A percentile compares a stretch with the other conserved stretches of the same genome.
phyloP scores from a whole-genome alignment of 345 rosid genomes.

The Rubroshorea leprosula region DNA sequence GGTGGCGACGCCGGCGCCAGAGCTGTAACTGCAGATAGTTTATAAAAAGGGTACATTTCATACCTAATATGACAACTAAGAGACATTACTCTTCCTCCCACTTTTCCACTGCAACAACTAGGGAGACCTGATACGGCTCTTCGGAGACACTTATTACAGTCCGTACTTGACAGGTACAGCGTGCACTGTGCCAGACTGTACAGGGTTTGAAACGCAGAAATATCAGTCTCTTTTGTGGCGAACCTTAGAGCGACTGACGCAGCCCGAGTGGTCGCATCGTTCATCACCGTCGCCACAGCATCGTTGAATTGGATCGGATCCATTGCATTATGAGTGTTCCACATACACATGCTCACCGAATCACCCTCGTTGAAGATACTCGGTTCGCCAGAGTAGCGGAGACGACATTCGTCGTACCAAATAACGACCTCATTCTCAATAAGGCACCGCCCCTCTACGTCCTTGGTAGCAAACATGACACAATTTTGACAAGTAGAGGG shows the following conservation, averaged over 20 bases:
- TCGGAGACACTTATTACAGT: constrained; percentile 18
- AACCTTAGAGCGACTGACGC: constrained; percentile 8
- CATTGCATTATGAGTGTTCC: constrained; percentile 16
- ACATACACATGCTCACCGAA: neutral
- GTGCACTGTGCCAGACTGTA: constrained; percentile 32
- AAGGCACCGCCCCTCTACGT: constrained; percentile 22
- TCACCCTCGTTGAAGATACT: constrained; percentile 15
- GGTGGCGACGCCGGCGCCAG: constrained; percentile 7
- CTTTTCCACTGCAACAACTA: neutral
- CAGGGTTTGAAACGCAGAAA: neutral
- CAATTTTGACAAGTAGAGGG: constrained; percentile 27
- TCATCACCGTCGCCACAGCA: constrained; percentile 1
- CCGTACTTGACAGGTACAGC: constrained; percentile 18
- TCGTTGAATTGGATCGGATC: constrained; percentile 1
- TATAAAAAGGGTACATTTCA: constrained; percentile 22
- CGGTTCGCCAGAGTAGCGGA: constrained; percentile 29
- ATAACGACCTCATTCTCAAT: constrained; percentile 22
- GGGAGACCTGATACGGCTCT: neutral
- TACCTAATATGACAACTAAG: constrained; percentile 22
- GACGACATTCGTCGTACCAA: constrained; percentile 37
- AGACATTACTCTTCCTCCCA: constrained; percentile 15
- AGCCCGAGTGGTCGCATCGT: neutral
- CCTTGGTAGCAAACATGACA: constrained; percentile 26
- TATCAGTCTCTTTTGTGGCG: constrained; percentile 5
- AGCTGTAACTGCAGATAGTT: neutral